Percentiles rank a stretch among this genome's conserved stretches.
phyloP scores from a whole-genome alignment of 1,284 basidiomycete genomes.

The Moesziomyces aphidis region DNA sequence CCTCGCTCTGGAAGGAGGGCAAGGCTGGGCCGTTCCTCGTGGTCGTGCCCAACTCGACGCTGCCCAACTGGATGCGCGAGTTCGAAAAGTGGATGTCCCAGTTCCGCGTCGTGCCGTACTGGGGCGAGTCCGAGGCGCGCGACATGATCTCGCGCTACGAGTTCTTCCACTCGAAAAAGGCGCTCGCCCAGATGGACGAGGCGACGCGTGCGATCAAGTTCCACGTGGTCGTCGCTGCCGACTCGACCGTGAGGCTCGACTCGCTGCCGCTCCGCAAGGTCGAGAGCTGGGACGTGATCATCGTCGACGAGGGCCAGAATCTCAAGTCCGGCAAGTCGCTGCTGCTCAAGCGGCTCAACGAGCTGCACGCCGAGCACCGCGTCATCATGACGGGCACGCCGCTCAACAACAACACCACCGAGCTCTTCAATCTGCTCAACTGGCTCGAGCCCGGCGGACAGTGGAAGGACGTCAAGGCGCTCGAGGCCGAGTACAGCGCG shows the following conservation, averaged over 20 bases:
- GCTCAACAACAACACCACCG: conserved; percentile 94
- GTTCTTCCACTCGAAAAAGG: conserved; percentile 74
- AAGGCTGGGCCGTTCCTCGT: conserved; percentile 82
- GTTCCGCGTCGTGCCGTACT: conserved; percentile 82
- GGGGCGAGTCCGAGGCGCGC: conserved; percentile 74
- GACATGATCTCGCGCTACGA: conserved; percentile 86
- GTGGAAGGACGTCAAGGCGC: conserved; percentile 47
- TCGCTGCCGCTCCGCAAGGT: conserved; percentile 74
- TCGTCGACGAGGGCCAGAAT: conserved; percentile 93
- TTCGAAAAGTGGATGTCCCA: conserved; percentile 86
- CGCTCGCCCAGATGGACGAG: conserved; percentile 54
- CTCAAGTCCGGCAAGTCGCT: conserved; percentile 74
- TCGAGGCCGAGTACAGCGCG: conserved; percentile 47
- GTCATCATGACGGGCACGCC: conserved; percentile 95
- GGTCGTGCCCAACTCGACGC: conserved; percentile 92
- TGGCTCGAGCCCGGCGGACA: conserved; percentile 50
- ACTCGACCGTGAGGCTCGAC: conserved; percentile 33
- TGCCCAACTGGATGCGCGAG: conserved; percentile 84
- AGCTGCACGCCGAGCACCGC: conserved; percentile 81
- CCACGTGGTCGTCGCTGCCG: conserved; percentile 55
- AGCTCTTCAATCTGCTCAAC: conserved; percentile 69
- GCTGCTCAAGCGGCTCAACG: conserved; percentile 84
- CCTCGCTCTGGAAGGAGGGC: conserved; percentile 72
- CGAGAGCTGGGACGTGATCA: conserved; percentile 89
- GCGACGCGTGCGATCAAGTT: conserved; percentile 47